Conservation (phyloP, 345 rosid species). For the Corymbia maculata region DNA sequence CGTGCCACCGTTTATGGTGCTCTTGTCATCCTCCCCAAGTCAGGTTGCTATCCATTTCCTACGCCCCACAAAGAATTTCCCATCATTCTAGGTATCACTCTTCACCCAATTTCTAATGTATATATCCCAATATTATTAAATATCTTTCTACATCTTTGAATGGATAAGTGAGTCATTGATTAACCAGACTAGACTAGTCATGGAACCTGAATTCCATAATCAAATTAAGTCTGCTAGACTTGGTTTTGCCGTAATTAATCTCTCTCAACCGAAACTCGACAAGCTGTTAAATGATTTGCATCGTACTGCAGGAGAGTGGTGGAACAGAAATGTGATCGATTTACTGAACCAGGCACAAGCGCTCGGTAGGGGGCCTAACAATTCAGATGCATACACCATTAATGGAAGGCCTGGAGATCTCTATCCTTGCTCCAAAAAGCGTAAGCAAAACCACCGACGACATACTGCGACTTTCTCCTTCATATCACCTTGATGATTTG, state of each 20-base stretch:
- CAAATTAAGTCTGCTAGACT: not conserved
- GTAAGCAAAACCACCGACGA: conserved; percentile 15
- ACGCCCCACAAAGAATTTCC: conserved; percentile 59
- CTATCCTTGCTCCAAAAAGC: conserved; percentile 54
- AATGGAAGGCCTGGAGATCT: conserved; percentile 81
- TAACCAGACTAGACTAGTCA: not conserved
- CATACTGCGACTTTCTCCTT: not conserved
- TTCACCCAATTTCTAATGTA: not conserved
- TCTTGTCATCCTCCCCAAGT: conserved; percentile 53
- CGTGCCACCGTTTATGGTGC: conserved; percentile 91
- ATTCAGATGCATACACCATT: conserved; percentile 70
- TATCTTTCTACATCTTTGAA: not conserved
- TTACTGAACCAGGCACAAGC: conserved; percentile 42
- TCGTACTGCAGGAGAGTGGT: conserved; percentile 64
- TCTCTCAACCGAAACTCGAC: not conserved
- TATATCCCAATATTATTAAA: not conserved
- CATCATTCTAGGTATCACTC: conserved; percentile 47
- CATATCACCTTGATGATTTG: not conserved
- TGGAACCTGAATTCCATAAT: not conserved
- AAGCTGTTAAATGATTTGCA: not conserved
- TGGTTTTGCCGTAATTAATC: not conserved
- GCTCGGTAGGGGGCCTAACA: conserved; percentile 39
- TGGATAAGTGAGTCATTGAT: not conserved
- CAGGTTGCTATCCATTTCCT: conserved; percentile 60
- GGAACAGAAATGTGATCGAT: conserved; percentile 61